Conservation (phyloP, 1,139 yeast species). For the Kodamaea sp. region DNA sequence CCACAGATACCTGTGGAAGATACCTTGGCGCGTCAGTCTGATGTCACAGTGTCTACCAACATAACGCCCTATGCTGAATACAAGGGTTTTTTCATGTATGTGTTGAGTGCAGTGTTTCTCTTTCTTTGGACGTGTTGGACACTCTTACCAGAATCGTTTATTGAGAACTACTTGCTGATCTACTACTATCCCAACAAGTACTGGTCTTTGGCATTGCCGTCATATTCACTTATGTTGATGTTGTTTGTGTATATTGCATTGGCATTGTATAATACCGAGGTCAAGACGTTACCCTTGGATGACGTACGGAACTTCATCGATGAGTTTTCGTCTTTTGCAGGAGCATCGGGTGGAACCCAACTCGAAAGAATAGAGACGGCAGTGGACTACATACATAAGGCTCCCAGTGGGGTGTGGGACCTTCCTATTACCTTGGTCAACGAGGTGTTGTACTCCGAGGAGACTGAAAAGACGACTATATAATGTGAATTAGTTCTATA, state of each 20-base stretch:
- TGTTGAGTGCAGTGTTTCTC: slow-evolving; percentile 55
- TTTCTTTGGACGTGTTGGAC: slow-evolving; percentile 69
- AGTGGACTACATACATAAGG: slow-evolving; percentile 42
- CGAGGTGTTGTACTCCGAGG: slow-evolving; percentile 54
- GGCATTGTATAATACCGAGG: slow-evolving; percentile 72
- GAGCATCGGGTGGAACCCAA: slow-evolving; percentile 14
- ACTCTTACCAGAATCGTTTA: slow-evolving; percentile 55
- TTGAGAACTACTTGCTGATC: slow-evolving; percentile 52
- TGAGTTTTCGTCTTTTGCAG: slow-evolving; percentile 57
- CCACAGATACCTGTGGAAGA: slow-evolving; percentile 50
- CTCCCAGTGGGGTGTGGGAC: slow-evolving; percentile 86
- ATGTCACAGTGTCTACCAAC: slow-evolving; percentile 69
- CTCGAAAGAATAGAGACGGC: slow-evolving; percentile 17
- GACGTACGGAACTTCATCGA: slow-evolving; percentile 70
- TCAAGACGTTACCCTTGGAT: slow-evolving; percentile 58
- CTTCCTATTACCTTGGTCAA: slow-evolving; percentile 73
- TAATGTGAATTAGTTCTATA: not conserved
- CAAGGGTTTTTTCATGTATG: slow-evolving; percentile 77
- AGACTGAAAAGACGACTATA: not conserved
- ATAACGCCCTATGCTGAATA: slow-evolving; percentile 75
- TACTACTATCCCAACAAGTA: slow-evolving; percentile 81
- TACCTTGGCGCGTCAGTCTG: slow-evolving; percentile 71
- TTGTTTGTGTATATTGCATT: slow-evolving; percentile 69
- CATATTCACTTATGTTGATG: slow-evolving; percentile 69
- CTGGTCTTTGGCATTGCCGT: slow-evolving; percentile 83